phyloP scores from a whole-genome alignment of 2,329 filamentous ascomycete genomes.

The Dichotomopilus funicola region DNA sequence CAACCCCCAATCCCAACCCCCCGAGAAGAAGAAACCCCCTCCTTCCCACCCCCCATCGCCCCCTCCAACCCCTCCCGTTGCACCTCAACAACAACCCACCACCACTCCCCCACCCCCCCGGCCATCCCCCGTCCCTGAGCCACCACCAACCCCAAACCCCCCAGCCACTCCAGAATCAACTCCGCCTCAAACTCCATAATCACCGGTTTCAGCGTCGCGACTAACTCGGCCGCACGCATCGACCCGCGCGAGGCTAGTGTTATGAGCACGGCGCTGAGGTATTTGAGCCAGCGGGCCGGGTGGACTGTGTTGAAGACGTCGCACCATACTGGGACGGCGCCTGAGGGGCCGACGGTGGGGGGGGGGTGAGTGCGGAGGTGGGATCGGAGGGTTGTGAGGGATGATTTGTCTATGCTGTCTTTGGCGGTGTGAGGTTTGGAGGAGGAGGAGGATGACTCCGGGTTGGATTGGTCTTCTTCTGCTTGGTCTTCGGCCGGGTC shows the following conservation, averaged over 20 bases:
- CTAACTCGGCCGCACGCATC: slow-evolving; percentile 46
- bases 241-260: slow-evolving; percentile 57
- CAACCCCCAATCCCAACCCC: not conserved
- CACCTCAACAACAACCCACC: slow-evolving; percentile 55
- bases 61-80: slow-evolving; percentile 24
- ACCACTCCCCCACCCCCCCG: slow-evolving; percentile 51
- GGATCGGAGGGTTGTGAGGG: slow-evolving; percentile 28
- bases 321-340: slow-evolving; percentile 63
- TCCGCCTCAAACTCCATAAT: slow-evolving; percentile 58
- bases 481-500: not conserved
- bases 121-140: slow-evolving; percentile 31
- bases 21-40: not conserved
- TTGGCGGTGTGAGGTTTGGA: no score
- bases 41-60: not conserved
- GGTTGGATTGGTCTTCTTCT: not conserved
- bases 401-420: no score
- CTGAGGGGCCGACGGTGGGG: slow-evolving; percentile 35
- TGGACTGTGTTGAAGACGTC: slow-evolving; percentile 59
- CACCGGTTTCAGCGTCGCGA: slow-evolving; percentile 48
- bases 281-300: slow-evolving; percentile 55
- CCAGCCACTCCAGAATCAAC: slow-evolving; percentile 54
- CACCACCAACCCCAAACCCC: slow-evolving; percentile 44
- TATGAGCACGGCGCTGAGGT: slow-evolving; percentile 57
- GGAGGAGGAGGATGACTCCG: no score
- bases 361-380: slow-evolving; percentile 31